Base-by-base conservation (phyloP, 805 yeast genomes). In the Cephaloascus fragrans region DNA sequence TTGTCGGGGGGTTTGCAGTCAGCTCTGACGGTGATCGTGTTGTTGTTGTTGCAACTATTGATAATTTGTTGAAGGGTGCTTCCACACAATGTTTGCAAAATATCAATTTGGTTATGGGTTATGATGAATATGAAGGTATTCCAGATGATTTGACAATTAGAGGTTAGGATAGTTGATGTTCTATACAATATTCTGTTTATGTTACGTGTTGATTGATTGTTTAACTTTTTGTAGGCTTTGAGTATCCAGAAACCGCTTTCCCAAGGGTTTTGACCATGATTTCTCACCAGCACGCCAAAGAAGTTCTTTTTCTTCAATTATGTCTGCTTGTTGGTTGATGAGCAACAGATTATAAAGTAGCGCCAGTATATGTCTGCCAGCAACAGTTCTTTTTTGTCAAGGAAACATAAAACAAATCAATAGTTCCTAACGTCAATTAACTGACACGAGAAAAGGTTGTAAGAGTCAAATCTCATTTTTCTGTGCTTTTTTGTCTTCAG, bases 31-130 rank as follows among this genome's bases (percentile, higher is more conserved):
- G 83, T 55, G 82, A 87, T 64, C 79, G 99, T 59, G 94, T 88
- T 18, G 97, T 93, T 18, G 70, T 93, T 39, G 93, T 90, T 39
- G 96, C 96, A 18, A 88, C 97, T 3, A 90, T 93, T 51, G 99
- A 93, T 57, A 93, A 93, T 61, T 70, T 93, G 55, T 73, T 93
- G 56, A 93, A 93, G 69, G 99, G 99, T 48, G 99, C 99, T 34
- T 95, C 97, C 35, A 93, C 99, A 15, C 99, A 93, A 66, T 90
- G 97, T 66, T 62, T 93, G 59, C 99, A 93, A 64, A 93, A 93
- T 69, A 84, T 94, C 60, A 93, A 93, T 62, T 70, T 93, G 61
- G 83, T 86, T 4, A 65, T 83, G 67, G 89, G 89, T 18, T 93
- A 86, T 61, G 90, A 84, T 37, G 98, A 93, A 65, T 90, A 83